Evolutionary conservation across 805 yeast species (phyloP), one percentile per base, ranked within the genome.

Genomic region (Maudiozyma pseudohumilis): DNA sequence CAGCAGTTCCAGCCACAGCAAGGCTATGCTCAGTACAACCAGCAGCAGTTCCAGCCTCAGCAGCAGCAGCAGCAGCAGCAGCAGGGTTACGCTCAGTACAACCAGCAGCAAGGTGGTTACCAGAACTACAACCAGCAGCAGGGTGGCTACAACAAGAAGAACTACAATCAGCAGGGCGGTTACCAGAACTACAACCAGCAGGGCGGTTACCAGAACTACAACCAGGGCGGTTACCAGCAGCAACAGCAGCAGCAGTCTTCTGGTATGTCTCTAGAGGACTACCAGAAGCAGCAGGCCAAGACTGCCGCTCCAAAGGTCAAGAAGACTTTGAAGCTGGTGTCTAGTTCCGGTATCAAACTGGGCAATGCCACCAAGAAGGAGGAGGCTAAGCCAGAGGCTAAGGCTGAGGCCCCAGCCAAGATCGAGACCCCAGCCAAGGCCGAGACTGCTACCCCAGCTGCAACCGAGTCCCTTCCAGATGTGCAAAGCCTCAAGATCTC

Each of bases 181-280:
- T 31, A 30, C 35, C 36, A 34, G 27, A 26, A 34, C 28, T 20
- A 20, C 18, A 19, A 34, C 15, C 31, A 30, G n/a, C n/a, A n/a
- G 29, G 51, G 38, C 18, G 22, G 22, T 35, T 28, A 28, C 33
- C 34, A 32, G 23, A 19, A 32, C 19, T 13, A 13, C 18, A n/a
- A 32, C n/a, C 27, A 20, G 15, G n/a, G 20, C 23, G 43, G 39
- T 33, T 50, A 49, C 36, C 53, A 55, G 22, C 13, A n/a, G 16
- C 9, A 16, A 27, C 11, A 26, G 21, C 11, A 9, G 41, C 49
- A 55, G 17, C 36, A 21, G 29, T 59, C 52, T 28, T 68, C 66
- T 50, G 79, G 77, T 43, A 77, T 84, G 85, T 72, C 88, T 28
- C 69, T 85, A 50, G 94, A 86, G 38, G 94, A 84, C 47, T 85